Evolutionary conservation across 805 yeast species (phyloP).

Genomic region (Tetrapisispora phaffii): DNA sequence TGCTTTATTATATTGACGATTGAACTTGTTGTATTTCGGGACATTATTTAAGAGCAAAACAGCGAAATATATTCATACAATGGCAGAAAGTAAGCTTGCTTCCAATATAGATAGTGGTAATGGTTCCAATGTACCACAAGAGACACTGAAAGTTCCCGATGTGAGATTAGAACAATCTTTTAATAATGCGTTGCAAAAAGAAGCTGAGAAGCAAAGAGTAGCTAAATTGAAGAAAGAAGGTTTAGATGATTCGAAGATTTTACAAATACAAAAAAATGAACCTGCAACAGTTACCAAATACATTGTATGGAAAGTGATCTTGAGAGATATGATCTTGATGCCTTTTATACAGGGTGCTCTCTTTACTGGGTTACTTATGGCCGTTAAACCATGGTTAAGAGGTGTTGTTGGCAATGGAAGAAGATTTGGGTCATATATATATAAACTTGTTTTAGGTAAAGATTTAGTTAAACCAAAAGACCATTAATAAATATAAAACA

Average conservation of each 20-base stretch:
- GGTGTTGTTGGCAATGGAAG: conserved; percentile 20
- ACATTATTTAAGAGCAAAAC: too few species aligned
- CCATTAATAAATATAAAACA: neutral
- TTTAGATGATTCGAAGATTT: conserved; percentile 1
- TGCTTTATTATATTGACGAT: too few species aligned
- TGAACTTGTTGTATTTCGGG: too few species aligned
- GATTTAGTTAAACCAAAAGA: conserved; percentile 1
- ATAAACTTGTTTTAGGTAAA: conserved; percentile 5
- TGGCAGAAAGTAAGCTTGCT: neutral
- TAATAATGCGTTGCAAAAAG: conserved; percentile 30
- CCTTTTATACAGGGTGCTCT: conserved; percentile 45
- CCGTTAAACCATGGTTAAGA: conserved; percentile 31
- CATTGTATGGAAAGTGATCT: conserved; percentile 37
- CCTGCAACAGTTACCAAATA: conserved; percentile 31
- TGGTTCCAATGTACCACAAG: neutral
- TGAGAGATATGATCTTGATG: conserved; percentile 43
- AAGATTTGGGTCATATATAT: conserved; percentile 15
- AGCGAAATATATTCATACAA: too few species aligned
- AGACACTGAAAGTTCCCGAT: conserved; percentile 41
- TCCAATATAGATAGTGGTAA: neutral
- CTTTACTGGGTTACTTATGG: conserved; percentile 35
- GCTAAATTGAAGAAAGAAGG: conserved; percentile 7
- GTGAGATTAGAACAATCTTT: conserved; percentile 59
- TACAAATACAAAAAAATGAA: conserved; percentile 6
- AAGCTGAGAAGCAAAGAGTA: conserved; percentile 16